Conservation (phyloP, 805 yeast genomes). For the Yarrowia sp. region DNA sequence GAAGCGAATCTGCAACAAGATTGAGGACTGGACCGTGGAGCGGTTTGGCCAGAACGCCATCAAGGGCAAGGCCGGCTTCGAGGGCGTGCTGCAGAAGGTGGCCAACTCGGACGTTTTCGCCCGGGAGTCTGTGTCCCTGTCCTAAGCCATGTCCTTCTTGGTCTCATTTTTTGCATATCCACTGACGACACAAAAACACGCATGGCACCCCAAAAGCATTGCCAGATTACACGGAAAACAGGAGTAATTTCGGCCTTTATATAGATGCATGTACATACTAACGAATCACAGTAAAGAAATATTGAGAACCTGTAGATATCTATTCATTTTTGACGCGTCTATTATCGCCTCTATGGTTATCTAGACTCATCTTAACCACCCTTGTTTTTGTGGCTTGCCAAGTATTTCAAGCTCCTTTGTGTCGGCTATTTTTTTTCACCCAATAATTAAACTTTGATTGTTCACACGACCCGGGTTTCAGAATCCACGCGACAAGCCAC, state of each 20-base stretch:
- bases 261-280: constrained; percentile 39
- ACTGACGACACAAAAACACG: background rate
- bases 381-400: no score
- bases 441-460: background rate
- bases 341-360: no score
- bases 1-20: constrained; percentile 71
- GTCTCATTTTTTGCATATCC: background rate
- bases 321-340: no score
- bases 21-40: constrained; percentile 92
- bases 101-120: constrained; percentile 42
- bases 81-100: constrained; percentile 64
- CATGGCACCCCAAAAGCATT: constrained; percentile 22
- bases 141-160: background rate
- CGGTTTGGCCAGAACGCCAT: constrained; percentile 87
- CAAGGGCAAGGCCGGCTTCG: constrained; percentile 85
- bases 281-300: constrained; percentile 1
- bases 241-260: background rate
- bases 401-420: no score
- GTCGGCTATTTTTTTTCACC: background rate
- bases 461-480: constrained; percentile 13
- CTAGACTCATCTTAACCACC: no score
- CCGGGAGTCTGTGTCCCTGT: constrained; percentile 33
- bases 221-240: no score
- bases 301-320: background rate
- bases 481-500: no score